Base-by-base conservation (phyloP, 2,329 filamentous ascomycete genomes). In the Verticillium albo-atrum region DNA sequence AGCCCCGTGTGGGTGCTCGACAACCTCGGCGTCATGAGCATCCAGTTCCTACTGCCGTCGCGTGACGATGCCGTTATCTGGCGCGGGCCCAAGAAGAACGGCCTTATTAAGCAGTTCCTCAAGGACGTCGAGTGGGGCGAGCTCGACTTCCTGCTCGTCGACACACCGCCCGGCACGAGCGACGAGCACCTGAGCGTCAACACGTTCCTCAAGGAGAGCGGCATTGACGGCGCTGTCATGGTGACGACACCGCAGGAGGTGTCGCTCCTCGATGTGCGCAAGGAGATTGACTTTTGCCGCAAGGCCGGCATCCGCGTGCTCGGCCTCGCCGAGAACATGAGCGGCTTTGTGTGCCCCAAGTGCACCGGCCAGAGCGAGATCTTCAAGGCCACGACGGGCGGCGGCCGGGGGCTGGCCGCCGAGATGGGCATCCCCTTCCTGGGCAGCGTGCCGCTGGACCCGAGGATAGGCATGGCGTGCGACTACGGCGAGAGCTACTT, bases 101-200 rank as follows among this genome's bases (percentile, higher is more conserved):
- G 95, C 0, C 77, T 99, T 60, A 98, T 99, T 71, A 99, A 99
- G 79, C 91, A 96, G 73, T 99, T 99, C 68, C 77, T 99, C 56
- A 97, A 96, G 79, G 96, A 99, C 70, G 95, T 99, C 6, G 92
- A 96, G 71, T 99, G 96, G 95, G 95, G 95, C 10, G 90, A 96
- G 62, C 79, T 98, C 74, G 95, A 99, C 70, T 96, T 94, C 66
- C 72, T 99, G 60, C 82, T 99, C 56, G 92, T 98, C 12, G 95
- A 99, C 73, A 99, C 95, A 1, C 95, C 96, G 1, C 95, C 95
- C 0, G 95, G 95, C 20, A 99, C 95, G 2, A 92, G 88, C 61
- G 95, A 99, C 72, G 95, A 99, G 77, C 95, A 99, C 75, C 77
- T 99, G 34, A 94, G 89, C 64, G 93, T 99, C 63, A 98, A 97